phyloP scores from a whole-genome alignment of 2,329 filamentous ascomycete genomes.

The Ramularia endophylla region DNA sequence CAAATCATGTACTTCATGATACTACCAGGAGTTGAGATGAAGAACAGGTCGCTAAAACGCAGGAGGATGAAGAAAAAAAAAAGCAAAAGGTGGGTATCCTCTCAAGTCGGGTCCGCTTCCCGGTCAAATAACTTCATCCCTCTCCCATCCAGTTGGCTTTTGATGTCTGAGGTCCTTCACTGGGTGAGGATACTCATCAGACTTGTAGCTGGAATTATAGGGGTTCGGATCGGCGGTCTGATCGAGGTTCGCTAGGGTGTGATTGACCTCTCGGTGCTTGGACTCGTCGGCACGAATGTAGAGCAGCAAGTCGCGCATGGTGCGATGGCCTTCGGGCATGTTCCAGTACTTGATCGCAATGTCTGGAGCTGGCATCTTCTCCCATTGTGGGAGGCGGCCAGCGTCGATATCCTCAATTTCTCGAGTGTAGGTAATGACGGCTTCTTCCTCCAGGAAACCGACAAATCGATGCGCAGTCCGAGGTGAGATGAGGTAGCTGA shows the following conservation, averaged over 20 bases:
- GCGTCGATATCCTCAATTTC: conserved; percentile 81
- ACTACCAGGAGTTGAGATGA: no score
- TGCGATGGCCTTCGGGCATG: conserved; percentile 76
- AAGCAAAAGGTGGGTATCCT: no score
- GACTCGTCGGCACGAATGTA: conserved; percentile 90
- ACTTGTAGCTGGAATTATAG: conserved; percentile 77
- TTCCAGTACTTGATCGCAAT: conserved; percentile 91
- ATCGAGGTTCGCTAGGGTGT: conserved; percentile 83
- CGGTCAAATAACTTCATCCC: conserved; percentile 64
- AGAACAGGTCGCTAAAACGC: no score
- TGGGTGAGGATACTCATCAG: conserved; percentile 58
- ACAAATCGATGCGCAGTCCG: conserved; percentile 91
- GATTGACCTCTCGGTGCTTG: conserved; percentile 79
- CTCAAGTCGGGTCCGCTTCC: conserved; percentile 1
- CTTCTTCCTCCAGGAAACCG: conserved; percentile 95
- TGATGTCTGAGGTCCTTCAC: conserved; percentile 60
- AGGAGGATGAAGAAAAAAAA: no score
- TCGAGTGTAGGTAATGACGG: conserved; percentile 89
- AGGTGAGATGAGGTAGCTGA: conserved; percentile 80
- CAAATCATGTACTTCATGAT: no score
- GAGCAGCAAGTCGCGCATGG: conserved; percentile 78
- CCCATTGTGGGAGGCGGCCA: conserved; percentile 79
- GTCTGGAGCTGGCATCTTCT: conserved; percentile 70
- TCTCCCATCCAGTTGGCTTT: conserved; percentile 71
- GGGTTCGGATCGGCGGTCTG: conserved; percentile 87